phyloP scores from a whole-genome alignment of 495 filamentous ascomycete genomes.

The Cercophora scortea region DNA sequence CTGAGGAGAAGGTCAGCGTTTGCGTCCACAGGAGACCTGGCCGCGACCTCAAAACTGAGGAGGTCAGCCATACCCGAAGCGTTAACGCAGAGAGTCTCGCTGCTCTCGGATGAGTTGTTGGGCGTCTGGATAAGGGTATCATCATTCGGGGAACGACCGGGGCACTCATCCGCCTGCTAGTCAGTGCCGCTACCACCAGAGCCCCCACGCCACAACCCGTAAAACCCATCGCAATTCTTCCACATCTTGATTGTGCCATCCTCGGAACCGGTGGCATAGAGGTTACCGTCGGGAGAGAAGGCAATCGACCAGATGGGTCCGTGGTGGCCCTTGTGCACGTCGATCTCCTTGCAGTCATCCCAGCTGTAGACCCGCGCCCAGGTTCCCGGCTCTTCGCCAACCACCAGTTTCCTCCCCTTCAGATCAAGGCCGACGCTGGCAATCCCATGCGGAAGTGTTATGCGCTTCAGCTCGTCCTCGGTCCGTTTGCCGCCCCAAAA shows the following conservation, averaged over 20 bases:
- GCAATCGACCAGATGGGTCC: slow-evolving; percentile 92
- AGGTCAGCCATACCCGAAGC: background rate
- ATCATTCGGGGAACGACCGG: slow-evolving; percentile 7
- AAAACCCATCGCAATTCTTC: slow-evolving; percentile 52
- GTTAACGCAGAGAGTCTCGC: background rate
- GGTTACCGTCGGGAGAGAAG: slow-evolving; percentile 89
- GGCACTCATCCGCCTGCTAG: slow-evolving; percentile 17
- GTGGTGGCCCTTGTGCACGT: slow-evolving; percentile 95
- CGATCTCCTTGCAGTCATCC: slow-evolving; percentile 70
- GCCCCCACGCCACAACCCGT: slow-evolving; percentile 44
- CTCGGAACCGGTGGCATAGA: slow-evolving; percentile 94
- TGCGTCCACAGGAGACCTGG: background rate
- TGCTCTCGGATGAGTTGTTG: background rate
- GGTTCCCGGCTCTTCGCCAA: slow-evolving; percentile 80
- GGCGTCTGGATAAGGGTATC: slow-evolving; percentile 2
- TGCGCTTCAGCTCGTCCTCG: slow-evolving; percentile 64
- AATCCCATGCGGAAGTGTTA: slow-evolving; percentile 71
- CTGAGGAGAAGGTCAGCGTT: slow-evolving; percentile 6
- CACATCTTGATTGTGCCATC: slow-evolving; percentile 94
- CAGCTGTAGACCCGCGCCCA: slow-evolving; percentile 92
- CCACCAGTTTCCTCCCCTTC: slow-evolving; percentile 71
- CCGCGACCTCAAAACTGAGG: slow-evolving; percentile 6
- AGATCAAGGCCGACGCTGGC: slow-evolving; percentile 84
- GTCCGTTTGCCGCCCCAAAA: slow-evolving; percentile 77
- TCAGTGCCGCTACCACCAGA: slow-evolving; percentile 21